Percentiles rank a stretch among this genome's conserved stretches.
Conservation (phyloP, 108 stramenopile genomes). For the Nitzschia sp. region DNA sequence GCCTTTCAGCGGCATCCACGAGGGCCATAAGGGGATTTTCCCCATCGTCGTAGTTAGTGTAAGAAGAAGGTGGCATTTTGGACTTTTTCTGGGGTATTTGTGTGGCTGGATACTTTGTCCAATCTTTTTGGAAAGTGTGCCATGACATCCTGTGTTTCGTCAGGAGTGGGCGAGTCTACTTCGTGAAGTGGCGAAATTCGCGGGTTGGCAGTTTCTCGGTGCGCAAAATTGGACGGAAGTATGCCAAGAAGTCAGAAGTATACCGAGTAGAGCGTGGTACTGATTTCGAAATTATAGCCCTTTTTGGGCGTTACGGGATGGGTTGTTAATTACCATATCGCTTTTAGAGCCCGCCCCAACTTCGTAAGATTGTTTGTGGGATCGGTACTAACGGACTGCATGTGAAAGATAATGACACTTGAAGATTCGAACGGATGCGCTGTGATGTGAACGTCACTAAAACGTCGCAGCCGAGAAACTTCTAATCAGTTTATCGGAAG, state of each 20-base stretch:
- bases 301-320: too few relatives aligned
- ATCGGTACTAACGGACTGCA: background rate
- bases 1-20: conserved; percentile 16
- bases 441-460: background rate
- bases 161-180: too few relatives aligned
- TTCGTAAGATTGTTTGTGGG: background rate
- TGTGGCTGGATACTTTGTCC: background rate
- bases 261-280: background rate
- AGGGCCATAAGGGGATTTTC: conserved; percentile 15
- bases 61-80: too few relatives aligned
- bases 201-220: background rate
- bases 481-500: too few relatives aligned
- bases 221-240: background rate
- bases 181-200: background rate
- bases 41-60: too few relatives aligned
- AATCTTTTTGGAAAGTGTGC: background rate
- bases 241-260: background rate
- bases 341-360: background rate
- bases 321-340: too few relatives aligned
- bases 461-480: too few relatives aligned
- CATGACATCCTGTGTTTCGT: too few relatives aligned
- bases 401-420: background rate
- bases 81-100: background rate
- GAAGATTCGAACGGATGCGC: background rate
- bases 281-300: background rate